A percentile compares a stretch with the other conserved stretches of the same genome.
These are phyloP conservation scores for Ophidiomyces ophidiicola DNA, from an alignment of 2,329 filamentous ascomycete genomes.

Conservation along the genomic window DNA sequence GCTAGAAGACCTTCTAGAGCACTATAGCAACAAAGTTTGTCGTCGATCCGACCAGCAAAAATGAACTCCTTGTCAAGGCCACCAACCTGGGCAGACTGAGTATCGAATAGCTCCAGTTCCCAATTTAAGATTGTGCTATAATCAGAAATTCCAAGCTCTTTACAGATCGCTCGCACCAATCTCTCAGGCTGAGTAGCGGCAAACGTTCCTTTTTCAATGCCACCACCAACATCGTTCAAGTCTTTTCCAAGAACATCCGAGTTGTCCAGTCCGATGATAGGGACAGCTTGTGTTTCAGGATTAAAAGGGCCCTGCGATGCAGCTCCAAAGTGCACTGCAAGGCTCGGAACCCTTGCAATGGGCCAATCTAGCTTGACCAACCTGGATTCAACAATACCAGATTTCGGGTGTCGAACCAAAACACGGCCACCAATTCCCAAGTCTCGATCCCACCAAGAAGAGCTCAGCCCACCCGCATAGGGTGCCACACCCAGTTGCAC, in stretches of 20 bases:
- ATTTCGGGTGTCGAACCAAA: constrained; percentile 58
- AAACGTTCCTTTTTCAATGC: constrained; percentile 50
- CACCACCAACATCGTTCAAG: constrained; percentile 16
- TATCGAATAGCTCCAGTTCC: constrained; percentile 92
- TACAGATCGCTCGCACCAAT: constrained; percentile 70
- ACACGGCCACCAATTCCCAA: constrained; percentile 82
- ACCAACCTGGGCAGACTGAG: constrained; percentile 68
- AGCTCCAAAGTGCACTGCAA: constrained; percentile 87
- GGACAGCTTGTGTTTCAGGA: constrained; percentile 83
- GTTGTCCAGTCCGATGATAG: constrained; percentile 80
- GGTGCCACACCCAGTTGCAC: constrained; percentile 82
- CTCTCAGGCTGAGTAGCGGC: constrained; percentile 70
- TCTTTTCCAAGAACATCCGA: constrained; percentile 39
- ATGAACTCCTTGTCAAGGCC: constrained; percentile 89
- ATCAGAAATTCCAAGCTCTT: constrained; percentile 61
- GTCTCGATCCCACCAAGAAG: constrained; percentile 96
- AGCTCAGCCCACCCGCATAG: constrained; percentile 76
- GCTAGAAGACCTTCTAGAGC: constrained; percentile 73
- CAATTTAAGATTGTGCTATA: constrained; percentile 75
- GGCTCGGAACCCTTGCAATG: constrained; percentile 78
- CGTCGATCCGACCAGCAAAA: constrained; percentile 87
- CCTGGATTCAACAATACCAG: constrained; percentile 65
- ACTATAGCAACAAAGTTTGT: constrained; percentile 93
- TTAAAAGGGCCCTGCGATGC: constrained; percentile 58
- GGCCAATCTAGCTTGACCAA: constrained; percentile 91